Conservation (phyloP, 768 basidiomycete species). For the Tephrocybe sp. region DNA sequence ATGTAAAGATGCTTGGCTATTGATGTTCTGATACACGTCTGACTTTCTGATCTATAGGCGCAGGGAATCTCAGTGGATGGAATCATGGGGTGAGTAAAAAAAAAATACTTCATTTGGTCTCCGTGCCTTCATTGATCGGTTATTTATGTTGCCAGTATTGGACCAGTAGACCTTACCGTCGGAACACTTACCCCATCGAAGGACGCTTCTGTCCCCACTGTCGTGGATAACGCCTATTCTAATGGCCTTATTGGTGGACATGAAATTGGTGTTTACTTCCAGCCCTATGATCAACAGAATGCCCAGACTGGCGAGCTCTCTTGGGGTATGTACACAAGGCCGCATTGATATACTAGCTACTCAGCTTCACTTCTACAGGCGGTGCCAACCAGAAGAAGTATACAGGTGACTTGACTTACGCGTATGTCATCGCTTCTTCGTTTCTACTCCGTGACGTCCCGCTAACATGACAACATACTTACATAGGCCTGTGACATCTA, state of each 20-base stretch:
- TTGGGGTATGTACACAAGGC: not conserved
- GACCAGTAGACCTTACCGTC: not conserved
- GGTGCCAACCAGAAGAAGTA: not conserved
- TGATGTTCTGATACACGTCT: not conserved
- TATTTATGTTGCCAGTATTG: not conserved
- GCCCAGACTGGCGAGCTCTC: not conserved
- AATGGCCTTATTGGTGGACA: not conserved
- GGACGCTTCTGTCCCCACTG: not conserved
- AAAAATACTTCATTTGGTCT: not conserved
- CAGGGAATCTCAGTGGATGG: not conserved
- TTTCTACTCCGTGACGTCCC: not conserved
- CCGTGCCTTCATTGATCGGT: not conserved
- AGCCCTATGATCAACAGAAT: not conserved
- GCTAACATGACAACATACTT: not conserved
- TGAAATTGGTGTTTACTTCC: not conserved
- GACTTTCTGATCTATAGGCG: not conserved
- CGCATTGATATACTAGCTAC: too few relatives aligned
- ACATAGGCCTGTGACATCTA: not conserved
- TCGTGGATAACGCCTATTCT: not conserved
- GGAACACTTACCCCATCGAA: not conserved
- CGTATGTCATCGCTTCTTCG: not conserved
- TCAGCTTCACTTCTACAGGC: too few relatives aligned
- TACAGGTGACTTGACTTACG: not conserved
- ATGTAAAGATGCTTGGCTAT: not conserved
- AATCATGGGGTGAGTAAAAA: not conserved